phyloP scores from a whole-genome alignment of 805 yeast species.

The Lipomyces sp. region DNA sequence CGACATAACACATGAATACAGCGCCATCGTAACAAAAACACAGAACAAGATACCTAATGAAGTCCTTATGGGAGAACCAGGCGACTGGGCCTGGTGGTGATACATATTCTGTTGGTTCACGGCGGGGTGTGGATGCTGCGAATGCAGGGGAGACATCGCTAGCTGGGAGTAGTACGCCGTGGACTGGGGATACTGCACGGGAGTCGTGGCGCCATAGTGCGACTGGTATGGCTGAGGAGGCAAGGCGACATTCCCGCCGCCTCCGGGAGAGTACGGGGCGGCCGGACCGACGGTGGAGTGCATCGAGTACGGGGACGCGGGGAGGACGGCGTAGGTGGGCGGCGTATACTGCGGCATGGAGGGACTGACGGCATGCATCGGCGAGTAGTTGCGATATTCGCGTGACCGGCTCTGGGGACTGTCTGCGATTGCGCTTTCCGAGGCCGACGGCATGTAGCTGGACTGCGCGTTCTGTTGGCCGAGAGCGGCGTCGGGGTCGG shows the following conservation, averaged over 20 bases:
- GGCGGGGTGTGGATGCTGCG: not conserved
- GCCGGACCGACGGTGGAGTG: not conserved
- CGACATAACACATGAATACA: conserved; percentile 2
- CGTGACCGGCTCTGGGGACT: conserved; percentile 16
- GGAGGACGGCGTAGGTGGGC: conserved; percentile 1
- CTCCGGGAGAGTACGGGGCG: conserved; percentile 1
- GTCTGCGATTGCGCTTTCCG: conserved; percentile 5
- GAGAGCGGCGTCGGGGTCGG: not conserved
- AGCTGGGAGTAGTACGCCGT: conserved; percentile 6
- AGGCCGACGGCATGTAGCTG: conserved; percentile 4
- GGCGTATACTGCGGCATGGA: conserved; percentile 7
- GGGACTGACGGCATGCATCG: conserved; percentile 11
- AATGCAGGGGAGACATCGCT: conserved; percentile 12
- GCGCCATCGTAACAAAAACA: not conserved
- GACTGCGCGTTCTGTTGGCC: conserved; percentile 10
- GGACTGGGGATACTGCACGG: conserved; percentile 19
- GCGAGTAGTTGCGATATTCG: conserved; percentile 18
- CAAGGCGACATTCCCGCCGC: not conserved
- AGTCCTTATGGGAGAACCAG: conserved; percentile 8
- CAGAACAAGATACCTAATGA: conserved; percentile 11
- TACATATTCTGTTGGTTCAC: conserved; percentile 3
- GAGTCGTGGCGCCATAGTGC: conserved; percentile 17
- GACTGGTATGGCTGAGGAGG: conserved; percentile 7
- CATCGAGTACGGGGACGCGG: conserved; percentile 11
- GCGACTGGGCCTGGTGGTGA: conserved; percentile 3